Base-by-base conservation (phyloP, 148 eudicot species). In the Camellia japonica region DNA sequence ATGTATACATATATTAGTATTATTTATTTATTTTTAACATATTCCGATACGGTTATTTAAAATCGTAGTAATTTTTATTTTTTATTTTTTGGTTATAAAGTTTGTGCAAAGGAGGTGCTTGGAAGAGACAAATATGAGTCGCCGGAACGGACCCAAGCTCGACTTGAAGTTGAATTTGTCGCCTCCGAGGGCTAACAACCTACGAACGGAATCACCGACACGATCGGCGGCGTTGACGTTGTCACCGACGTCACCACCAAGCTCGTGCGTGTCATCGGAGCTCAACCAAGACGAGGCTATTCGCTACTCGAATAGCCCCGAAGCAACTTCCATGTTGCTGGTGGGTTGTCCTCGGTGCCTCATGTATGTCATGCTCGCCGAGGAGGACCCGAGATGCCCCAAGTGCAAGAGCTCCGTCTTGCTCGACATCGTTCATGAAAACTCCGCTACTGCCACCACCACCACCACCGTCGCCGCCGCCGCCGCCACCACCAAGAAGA, bases 341-440 rank as follows among this genome's bases (percentile, higher is more conserved):
- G 93, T 86, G 38, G 97, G 97, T 2, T 93, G 97, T 73, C 96
- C 96, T 0, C 56, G 91, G 41, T 92, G 96, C 83, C 87, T 91
- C 54, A 88, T 91, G 93, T 93, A 93, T 44, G 92, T 93, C 54
- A 91, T 93, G 90, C 81, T 91, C 0, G 68, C 97, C 1, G 88
- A 87, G 46, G 86, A 88, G 47, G 91, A 91, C 81, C 94, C 91
- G 0, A 86, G 83, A 80, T 91, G 97, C 86, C 94, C 97, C 1
- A 90, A 91, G 72, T 93, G 97, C 78, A 91, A 91, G 79, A 90
- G 92, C 89, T 85, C 87, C 3, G 93, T 91, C 20, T 80, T 93
- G 76, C 92, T 93, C n/a, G 92, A 91, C 44, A 87, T 93, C 18
- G 56, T 80, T 67, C 85, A 80, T 2, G 85, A 85, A 4, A 82